Evolutionary conservation across 179 eudicot genomes (phyloP), one percentile per base, ranked within the genome.

Genomic region (Silene noctiflora): DNA sequence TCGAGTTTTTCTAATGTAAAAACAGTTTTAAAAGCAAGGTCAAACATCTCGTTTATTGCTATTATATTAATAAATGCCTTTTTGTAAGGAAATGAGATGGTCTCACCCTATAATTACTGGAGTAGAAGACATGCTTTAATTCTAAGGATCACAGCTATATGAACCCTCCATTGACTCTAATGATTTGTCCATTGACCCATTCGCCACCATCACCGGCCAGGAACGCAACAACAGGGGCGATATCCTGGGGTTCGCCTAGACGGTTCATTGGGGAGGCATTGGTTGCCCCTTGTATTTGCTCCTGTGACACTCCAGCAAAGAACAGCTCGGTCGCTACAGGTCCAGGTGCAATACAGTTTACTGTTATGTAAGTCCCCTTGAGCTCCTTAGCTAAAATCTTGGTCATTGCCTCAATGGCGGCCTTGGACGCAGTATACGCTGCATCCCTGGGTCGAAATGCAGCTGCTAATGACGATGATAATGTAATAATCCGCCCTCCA

Each of bases 271-370:
- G 91, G 31, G 87, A 62, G 44, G 19, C 60, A 17, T 71, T 86
- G n/a, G 74, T 80, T 2, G 67, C 39, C 17, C 69, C 84, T 75
- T 85, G 69, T 10, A 90, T 64, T 66, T 56, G 78, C 68, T 80
- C 92, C 84, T 86, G 87, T 13, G 88, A 73, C 60, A 81, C 83
- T 11, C 97, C 95, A 0, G 79, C 79, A 21, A 75, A 87, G 75
- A 88, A 90, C 81, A 87, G 27, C 13, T 91, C 97, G 4, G 94
- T 91, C 4, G 90, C 90, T 2, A 89, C 66, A 0, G 90, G 86
- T 17, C 97, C 93, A 0, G 95, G 93, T 55, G 93, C 97, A 39
- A 89, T 91, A 20, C 90, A 88, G 56, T 90, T 92, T 10, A 84
- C 95, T 2, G 95, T 89, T 13, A 92, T 92, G 48, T 83, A 77